phyloP scores from a whole-genome alignment of 495 filamentous ascomycete species.

The Neurospora sp. region DNA sequence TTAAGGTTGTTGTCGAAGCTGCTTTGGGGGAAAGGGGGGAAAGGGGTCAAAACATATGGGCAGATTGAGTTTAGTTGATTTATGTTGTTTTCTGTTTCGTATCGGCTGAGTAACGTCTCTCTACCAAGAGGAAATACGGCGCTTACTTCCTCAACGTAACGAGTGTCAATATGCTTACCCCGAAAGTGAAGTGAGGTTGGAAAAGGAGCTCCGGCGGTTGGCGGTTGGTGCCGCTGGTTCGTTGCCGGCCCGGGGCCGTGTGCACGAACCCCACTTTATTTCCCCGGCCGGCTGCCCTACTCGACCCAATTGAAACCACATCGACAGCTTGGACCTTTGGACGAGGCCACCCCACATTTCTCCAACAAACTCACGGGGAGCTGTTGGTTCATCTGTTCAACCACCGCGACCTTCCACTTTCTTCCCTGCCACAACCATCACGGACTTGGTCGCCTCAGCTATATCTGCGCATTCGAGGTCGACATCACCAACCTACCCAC shows the following conservation, averaged over 20 bases:
- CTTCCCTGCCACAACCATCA: not conserved
- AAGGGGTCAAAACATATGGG: not conserved
- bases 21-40: not conserved
- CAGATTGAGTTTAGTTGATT: not conserved
- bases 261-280: slow-evolving; percentile 18
- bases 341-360: slow-evolving; percentile 3
- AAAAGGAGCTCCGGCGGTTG: not conserved
- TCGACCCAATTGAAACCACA: slow-evolving; percentile 2
- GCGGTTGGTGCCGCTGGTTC: not conserved
- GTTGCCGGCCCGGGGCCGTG: not conserved
- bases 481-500: not conserved
- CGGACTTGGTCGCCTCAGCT: not conserved
- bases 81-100: too few species aligned
- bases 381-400: not conserved
- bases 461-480: not conserved
- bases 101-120: too few species aligned
- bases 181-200: not conserved
- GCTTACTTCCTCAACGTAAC: not conserved
- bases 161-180: too few species aligned
- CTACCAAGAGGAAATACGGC: too few species aligned
- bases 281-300: slow-evolving; percentile 1
- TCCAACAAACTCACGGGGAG: not conserved
- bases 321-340: slow-evolving; percentile 2
- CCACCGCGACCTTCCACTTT: not conserved
- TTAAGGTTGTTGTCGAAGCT: not conserved